These are phyloP conservation scores for Skeletonema tropicum DNA, from an alignment of 108 stramenopile species.

Conservation along the genomic window DNA sequence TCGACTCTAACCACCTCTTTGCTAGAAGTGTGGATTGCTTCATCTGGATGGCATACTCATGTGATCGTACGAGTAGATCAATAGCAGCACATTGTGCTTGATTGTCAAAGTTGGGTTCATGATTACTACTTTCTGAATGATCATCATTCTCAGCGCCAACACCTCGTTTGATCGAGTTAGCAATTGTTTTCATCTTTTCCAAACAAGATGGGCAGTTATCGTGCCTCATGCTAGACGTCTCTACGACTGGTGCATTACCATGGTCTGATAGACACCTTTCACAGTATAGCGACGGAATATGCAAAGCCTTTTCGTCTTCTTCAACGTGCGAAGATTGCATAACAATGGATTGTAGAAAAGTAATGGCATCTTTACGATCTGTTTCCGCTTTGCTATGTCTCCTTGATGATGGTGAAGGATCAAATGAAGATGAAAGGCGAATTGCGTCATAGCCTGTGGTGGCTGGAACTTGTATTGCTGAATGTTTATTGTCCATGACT, in stretches of 20 bases:
- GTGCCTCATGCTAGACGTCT: background rate
- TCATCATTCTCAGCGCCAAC: slow-evolving; percentile 14
- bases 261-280: slow-evolving; percentile 5
- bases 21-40: slow-evolving; percentile 64
- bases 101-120: slow-evolving; percentile 21
- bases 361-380: background rate
- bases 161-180: slow-evolving; percentile 29
- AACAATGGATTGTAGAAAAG: background rate
- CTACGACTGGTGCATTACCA: background rate
- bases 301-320: background rate
- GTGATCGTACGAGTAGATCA: slow-evolving; percentile 57
- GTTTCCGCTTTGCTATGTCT: background rate
- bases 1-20: slow-evolving; percentile 68
- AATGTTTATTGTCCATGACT: slow-evolving; percentile 9
- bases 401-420: slow-evolving; percentile 6
- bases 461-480: background rate
- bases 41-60: slow-evolving; percentile 72
- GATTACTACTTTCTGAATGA: slow-evolving; percentile 18
- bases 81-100: slow-evolving; percentile 42
- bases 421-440: slow-evolving; percentile 16
- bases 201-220: slow-evolving; percentile 11
- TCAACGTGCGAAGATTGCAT: background rate
- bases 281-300: slow-evolving; percentile 9
- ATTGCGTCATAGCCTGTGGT: background rate
- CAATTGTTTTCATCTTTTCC: slow-evolving; percentile 17